These are phyloP conservation scores for Aspergillus sp. DNA, from an alignment of 2,329 filamentous ascomycete genomes.

Conservation along the genomic window DNA sequence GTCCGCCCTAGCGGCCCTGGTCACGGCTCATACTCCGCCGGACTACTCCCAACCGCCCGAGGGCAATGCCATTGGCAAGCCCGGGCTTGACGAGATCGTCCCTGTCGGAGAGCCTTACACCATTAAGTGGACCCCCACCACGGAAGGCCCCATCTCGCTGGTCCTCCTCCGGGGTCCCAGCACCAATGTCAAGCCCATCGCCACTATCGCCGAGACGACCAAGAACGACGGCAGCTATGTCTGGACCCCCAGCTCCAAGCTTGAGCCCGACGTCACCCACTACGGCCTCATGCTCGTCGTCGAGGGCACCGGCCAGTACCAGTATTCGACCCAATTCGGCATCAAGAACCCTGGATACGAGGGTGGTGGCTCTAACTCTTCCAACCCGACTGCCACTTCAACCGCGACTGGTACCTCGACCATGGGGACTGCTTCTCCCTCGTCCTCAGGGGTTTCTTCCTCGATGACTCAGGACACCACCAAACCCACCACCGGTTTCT, in stretches of 20 bases:
- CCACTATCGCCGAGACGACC: conserved; percentile 45
- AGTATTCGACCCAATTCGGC: conserved; percentile 55
- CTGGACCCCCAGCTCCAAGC: conserved; percentile 45
- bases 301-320: conserved; percentile 50
- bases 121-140: conserved; percentile 48
- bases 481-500: conserved; percentile 6
- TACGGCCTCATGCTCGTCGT: conserved; percentile 56
- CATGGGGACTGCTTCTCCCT: no score
- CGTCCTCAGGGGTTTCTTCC: no score
- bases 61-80: conserved; percentile 49
- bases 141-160: conserved; percentile 40
- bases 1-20: not conserved
- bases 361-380: conserved; percentile 7
- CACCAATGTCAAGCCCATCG: conserved; percentile 44
- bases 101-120: conserved; percentile 47
- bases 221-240: conserved; percentile 46
- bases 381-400: conserved; percentile 6
- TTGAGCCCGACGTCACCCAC: conserved; percentile 41
- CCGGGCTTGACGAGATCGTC: conserved; percentile 44
- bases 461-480: conserved; percentile 9
- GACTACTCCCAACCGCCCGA: conserved; percentile 14
- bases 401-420: conserved; percentile 6
- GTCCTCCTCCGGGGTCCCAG: conserved; percentile 52
- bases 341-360: conserved; percentile 30
- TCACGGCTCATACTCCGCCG: not conserved